These are phyloP conservation scores for Aurantiochytrium sp. DNA, from an alignment of 108 stramenopile species.

Conservation along the genomic window DNA sequence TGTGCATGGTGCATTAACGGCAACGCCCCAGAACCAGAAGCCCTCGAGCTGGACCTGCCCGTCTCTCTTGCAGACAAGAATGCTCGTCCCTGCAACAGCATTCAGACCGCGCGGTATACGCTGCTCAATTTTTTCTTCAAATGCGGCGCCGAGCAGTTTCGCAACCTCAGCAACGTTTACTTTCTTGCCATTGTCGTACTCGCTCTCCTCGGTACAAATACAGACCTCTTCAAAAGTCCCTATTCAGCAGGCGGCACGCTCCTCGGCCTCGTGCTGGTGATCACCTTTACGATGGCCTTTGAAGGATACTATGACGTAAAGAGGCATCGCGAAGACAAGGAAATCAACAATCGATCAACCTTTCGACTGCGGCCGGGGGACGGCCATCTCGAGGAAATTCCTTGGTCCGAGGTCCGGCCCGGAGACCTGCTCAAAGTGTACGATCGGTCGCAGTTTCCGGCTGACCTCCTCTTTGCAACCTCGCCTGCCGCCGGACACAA, in stretches of 20 bases:
- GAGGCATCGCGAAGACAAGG: constrained; percentile 71
- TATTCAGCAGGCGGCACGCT: constrained; percentile 86
- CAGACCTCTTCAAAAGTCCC: constrained; percentile 63
- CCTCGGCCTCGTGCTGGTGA: constrained; percentile 73
- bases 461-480: constrained; percentile 79
- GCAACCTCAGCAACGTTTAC: constrained; percentile 78
- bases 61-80: neutral
- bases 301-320: constrained; percentile 83
- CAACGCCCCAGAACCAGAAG: neutral
- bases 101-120: constrained; percentile 33
- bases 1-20: neutral
- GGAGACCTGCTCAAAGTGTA: constrained; percentile 77
- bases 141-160: constrained; percentile 37
- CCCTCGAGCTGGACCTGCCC: neutral
- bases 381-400: neutral
- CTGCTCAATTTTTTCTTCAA: constrained; percentile 38
- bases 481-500: constrained; percentile 67
- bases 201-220: constrained; percentile 83
- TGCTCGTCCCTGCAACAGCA: neutral
- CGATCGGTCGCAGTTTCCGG: constrained; percentile 85
- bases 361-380: neutral
- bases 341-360: constrained; percentile 52
- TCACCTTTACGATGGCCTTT: constrained; percentile 76
- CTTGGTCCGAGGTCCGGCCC: constrained; percentile 59
- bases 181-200: constrained; percentile 82